Conservation (phyloP, 306 rosid genomes). For the Gynostemma pentaphyllum region DNA sequence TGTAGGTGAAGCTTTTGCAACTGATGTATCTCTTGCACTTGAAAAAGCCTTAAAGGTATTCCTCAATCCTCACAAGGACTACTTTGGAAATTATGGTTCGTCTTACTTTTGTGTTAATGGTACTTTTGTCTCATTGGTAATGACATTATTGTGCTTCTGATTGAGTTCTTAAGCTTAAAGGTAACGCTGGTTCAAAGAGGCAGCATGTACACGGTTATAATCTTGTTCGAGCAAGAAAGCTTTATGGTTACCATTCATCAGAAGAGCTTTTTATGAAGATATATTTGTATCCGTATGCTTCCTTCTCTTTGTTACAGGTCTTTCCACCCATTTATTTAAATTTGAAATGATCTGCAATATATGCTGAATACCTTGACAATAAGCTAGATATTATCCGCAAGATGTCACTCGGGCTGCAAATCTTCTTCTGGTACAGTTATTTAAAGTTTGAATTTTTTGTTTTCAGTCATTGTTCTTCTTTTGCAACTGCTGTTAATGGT, state of each 20-base stretch:
- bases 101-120: constrained; percentile 3
- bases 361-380: constrained; percentile 47
- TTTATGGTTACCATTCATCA: constrained; percentile 76
- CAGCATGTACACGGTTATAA: constrained; percentile 82
- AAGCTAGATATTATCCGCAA: constrained; percentile 73
- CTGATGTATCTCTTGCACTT: constrained; percentile 42
- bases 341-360: not conserved
- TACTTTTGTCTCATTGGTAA: constrained; percentile 3
- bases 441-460: not conserved
- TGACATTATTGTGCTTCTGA: not conserved
- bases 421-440: constrained; percentile 64
- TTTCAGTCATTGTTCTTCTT: not conserved
- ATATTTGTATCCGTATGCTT: constrained; percentile 64
- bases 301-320: not conserved
- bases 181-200: constrained; percentile 46
- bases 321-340: constrained; percentile 10
- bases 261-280: constrained; percentile 86
- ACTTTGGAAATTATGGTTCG: constrained; percentile 10
- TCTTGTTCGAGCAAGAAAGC: constrained; percentile 71
- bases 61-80: constrained; percentile 11
- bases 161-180: constrained; percentile 48
- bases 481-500: not conserved
- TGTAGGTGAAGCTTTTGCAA: constrained; percentile 50
- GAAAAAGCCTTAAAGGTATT: constrained; percentile 89
- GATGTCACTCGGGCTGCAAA: constrained; percentile 85